Evolutionary conservation across 345 rosid species (phyloP), one percentile per base, ranked within the genome.

Genomic region (Lepidium africanum): DNA sequence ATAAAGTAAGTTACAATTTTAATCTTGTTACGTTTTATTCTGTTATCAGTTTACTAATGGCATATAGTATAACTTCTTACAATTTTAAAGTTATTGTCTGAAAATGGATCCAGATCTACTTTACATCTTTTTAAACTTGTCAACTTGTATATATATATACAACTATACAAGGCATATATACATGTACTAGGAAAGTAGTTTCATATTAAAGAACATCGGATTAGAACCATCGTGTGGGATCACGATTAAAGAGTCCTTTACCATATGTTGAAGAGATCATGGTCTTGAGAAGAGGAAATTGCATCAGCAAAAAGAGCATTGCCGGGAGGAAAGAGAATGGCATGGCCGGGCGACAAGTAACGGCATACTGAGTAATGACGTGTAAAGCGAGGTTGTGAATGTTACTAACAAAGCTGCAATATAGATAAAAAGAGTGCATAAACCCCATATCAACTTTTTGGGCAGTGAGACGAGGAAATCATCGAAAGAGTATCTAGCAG

Each of bases 391-490:
- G 21, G 69, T 49, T 7, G 65, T 16, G 41, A 73, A 78, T 7
- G 78, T 75, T 5, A 73, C 47, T 55, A 78, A 60, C 81, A 73
- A 59, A 32, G 78, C 35, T 1, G 69, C 69, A 2, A 73, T 45
- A 11, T 75, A 64, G 42, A 73, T 15, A 52, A 63, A 62, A 10
- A 38, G 41, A 38, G 41, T 38, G 41, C 25, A 72, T 32, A 11
- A 42, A 57, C 77, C 76, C 5, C 19, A 19, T 0, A 72, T 67
- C 27, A 72, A 58, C 65, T 67, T 74, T 47, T 11, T 54, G 3
- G 76, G 80, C 9, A 76, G 23, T 10, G 75, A 14, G 3, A 49
- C 14, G 21, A 75, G 73, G 37, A 81, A 80, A 57, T 77, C 79
- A 6, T 50, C 70, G 6, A 40, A 67, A 0, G 74, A 55, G 9